Evolutionary conservation across 2,329 filamentous ascomycete genomes (phyloP), one percentile per base, ranked within the genome.

Genomic region (Botrytis aclada): DNA sequence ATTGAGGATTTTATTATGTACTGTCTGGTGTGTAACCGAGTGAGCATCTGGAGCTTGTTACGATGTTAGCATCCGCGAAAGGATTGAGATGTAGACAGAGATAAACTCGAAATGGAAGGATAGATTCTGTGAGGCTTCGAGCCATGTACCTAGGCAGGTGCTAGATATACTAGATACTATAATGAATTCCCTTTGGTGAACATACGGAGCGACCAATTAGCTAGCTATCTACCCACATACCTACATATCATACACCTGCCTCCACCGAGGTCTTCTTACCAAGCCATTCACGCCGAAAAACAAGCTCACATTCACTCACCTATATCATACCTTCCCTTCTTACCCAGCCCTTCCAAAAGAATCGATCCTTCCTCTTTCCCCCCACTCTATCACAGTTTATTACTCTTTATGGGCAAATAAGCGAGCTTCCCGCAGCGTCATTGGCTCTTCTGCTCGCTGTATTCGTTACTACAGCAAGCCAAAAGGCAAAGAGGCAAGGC

Each of bases 391-490:
- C n/a, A 29, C n/a, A 4, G 14, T 29, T 32, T 56, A 29, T 56
- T 58, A 29, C 63, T 69, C 39, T 69, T 72, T 67, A 34, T 41
- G 61, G 63, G 14, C 61, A 72, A 72, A 60, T 72, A 72, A 69
- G 70, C 70, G 70, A 72, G 39, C 14, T 25, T 45, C 22, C 14
- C 34, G 56, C 43, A 67, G 51, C 43, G 54, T 47, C 16, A 32
- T 47, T 64, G 64, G 41, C 69, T 64, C 69, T 20, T 10, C 39
- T 45, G n/a, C 39, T 9, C 45, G 45, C 14, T 29, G 51, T 29
- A 14, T 29, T 62, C 60, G 37, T 67, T 63, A 66, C 60, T 60
- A 34, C 64, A 39, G 70, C 20, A 66, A 37, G 70, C 14, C 51
- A 29, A 56, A 56, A 56, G 51, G 51, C 51, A 56, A 56, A 56